Conservation (phyloP, 75 land plant species). For the Picea glauca region DNA sequence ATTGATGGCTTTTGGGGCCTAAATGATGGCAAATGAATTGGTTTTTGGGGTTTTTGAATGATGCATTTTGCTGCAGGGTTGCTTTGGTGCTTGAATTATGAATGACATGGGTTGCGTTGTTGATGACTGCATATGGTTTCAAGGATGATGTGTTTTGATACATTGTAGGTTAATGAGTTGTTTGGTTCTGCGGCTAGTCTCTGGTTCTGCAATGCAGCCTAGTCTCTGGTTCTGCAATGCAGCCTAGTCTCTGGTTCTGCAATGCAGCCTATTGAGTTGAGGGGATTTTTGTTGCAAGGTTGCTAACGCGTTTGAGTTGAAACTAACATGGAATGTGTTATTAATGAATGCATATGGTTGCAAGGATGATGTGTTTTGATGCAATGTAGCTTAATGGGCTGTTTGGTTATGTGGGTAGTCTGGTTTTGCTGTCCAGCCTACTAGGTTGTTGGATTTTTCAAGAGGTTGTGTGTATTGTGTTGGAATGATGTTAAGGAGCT, state of each 20-base stretch:
- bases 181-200: not conserved
- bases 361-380: not conserved
- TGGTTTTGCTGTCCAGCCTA: no score
- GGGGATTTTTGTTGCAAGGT: not conserved
- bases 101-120: not conserved
- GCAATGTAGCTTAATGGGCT: not conserved
- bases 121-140: not conserved
- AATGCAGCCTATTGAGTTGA: no score
- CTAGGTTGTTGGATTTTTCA: not conserved
- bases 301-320: not conserved
- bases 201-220: no score
- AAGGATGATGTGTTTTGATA: not conserved
- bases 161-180: not conserved
- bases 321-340: not conserved
- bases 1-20: not conserved
- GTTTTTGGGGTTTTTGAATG: not conserved
- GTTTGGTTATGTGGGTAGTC: not conserved
- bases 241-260: no score
- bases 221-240: not conserved
- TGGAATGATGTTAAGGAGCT: no score
- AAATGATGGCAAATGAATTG: not conserved
- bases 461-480: no score
- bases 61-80: not conserved
- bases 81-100: not conserved
- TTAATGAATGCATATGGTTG: not conserved